These are phyloP conservation scores for Fusarium pseudonygamai DNA, from an alignment of 2,329 filamentous ascomycete genomes.

Conservation along the genomic window DNA sequence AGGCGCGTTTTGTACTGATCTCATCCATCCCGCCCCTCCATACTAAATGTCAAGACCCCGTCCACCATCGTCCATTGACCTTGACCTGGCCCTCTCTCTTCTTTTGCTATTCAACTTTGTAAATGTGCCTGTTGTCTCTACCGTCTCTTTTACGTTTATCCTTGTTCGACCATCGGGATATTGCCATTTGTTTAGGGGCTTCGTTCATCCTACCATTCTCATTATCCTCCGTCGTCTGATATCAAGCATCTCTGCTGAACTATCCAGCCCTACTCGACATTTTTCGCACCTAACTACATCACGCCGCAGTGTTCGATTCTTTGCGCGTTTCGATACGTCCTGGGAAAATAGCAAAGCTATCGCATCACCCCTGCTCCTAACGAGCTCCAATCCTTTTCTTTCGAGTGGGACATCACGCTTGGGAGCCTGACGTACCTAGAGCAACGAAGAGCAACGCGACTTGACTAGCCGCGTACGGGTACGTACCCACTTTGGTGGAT, in stretches of 20 bases:
- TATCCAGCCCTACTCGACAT: slow-evolving; percentile 2
- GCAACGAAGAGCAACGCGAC: slow-evolving; percentile 48
- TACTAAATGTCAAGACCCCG: slow-evolving; percentile 33
- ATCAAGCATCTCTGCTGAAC: slow-evolving; percentile 3
- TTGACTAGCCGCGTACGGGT: slow-evolving; percentile 44
- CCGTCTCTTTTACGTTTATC: slow-evolving; percentile 24
- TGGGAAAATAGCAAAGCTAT: slow-evolving; percentile 18
- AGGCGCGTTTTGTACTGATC: slow-evolving; percentile 39
- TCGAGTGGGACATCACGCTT: slow-evolving; percentile 43
- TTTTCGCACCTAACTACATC: slow-evolving; percentile 1
- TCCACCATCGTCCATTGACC: slow-evolving; percentile 14
- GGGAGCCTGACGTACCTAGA: slow-evolving; percentile 43
- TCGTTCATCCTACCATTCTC: slow-evolving; percentile 12
- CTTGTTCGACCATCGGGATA: slow-evolving; percentile 21
- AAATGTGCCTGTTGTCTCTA: slow-evolving; percentile 17
- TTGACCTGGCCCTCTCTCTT: slow-evolving; percentile 28
- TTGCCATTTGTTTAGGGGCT: slow-evolving; percentile 1
- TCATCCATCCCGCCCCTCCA: slow-evolving; percentile 38
- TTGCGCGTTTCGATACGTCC: slow-evolving; percentile 38
- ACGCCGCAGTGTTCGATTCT: slow-evolving; percentile 16
- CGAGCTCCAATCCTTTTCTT: slow-evolving; percentile 39
- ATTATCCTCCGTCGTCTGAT: neutral
- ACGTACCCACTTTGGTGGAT: slow-evolving; percentile 44
- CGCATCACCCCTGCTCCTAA: slow-evolving; percentile 15
- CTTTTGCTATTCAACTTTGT: slow-evolving; percentile 2